Conservation (phyloP, 148 eudicot species). For the Rhododendron henanense region DNA sequence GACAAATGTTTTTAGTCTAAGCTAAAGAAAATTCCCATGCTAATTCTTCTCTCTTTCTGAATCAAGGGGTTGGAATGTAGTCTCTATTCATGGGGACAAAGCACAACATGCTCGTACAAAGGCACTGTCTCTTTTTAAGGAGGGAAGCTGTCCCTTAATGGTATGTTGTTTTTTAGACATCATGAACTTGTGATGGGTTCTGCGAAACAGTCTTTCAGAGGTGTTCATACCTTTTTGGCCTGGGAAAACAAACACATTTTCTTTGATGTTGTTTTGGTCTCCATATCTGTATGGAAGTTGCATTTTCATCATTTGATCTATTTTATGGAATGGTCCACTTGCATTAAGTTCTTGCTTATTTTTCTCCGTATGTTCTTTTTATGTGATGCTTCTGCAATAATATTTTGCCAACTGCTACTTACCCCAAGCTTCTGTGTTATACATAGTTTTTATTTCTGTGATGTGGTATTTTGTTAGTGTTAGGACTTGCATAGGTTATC, state of each 20-base stretch:
- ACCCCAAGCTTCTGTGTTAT: neutral
- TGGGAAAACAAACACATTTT: neutral
- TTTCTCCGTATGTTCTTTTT: neutral
- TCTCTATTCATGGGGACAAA: slow-evolving; percentile 91
- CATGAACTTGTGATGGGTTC: neutral
- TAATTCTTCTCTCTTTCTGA: slow-evolving; percentile 11
- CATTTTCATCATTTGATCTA: neutral
- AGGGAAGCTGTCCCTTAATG: slow-evolving; percentile 80
- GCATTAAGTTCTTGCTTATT: neutral
- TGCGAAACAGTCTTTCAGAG: neutral
- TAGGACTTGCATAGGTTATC: neutral
- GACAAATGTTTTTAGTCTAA: neutral
- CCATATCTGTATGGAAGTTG: neutral
- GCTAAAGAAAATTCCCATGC: neutral
- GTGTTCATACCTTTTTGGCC: neutral
- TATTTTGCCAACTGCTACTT: neutral
- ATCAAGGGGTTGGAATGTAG: slow-evolving; percentile 90
- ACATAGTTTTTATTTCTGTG: neutral
- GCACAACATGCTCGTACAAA: slow-evolving; percentile 78
- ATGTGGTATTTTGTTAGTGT: neutral
- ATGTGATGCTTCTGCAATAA: neutral
- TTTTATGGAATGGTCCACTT: neutral
- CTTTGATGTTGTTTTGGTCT: neutral
- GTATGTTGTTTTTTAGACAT: slow-evolving; percentile 32
- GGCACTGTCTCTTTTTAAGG: slow-evolving; percentile 74